These are phyloP conservation scores for Debaryomyces nepalensis DNA, from an alignment of 1,139 yeast genomes.

Conservation along the genomic window DNA sequence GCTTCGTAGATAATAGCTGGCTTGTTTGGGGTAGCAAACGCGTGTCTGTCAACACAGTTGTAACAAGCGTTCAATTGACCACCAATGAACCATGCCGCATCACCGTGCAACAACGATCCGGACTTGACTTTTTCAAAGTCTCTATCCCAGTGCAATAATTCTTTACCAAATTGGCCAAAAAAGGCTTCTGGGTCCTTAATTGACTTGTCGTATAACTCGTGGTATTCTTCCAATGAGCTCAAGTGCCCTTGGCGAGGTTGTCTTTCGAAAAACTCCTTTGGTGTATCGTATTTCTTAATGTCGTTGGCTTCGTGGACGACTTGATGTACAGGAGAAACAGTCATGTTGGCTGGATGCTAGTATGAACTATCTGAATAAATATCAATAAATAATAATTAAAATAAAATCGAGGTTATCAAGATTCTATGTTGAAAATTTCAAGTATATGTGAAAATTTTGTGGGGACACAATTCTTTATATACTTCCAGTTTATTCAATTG, in stretches of 20 bases:
- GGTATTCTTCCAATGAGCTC: conserved; percentile 67
- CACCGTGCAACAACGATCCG: conserved; percentile 80
- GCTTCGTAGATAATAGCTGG: conserved; percentile 94
- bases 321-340: conserved; percentile 32
- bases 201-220: conserved; percentile 73
- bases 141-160: conserved; percentile 81
- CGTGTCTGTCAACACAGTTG: conserved; percentile 97
- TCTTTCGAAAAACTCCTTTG: conserved; percentile 72
- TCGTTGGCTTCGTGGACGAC: conserved; percentile 86
- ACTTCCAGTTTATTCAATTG: conserved; percentile 1
- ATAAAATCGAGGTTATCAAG: conserved; percentile 2
- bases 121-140: conserved; percentile 74
- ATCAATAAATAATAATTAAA: conserved; percentile 5
- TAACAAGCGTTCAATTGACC: conserved; percentile 93
- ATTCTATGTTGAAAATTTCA: neutral
- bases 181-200: conserved; percentile 81
- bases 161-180: conserved; percentile 82
- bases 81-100: conserved; percentile 89
- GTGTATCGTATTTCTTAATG: conserved; percentile 66
- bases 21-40: conserved; percentile 83
- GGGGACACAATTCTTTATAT: conserved; percentile 10
- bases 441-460: conserved; percentile 2
- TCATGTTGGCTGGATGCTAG: conserved; percentile 16
- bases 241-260: conserved; percentile 64
- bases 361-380: neutral